Evolutionary conservation across 805 yeast species (phyloP).

Genomic region (Wickerhamomyces rabaulensis): DNA sequence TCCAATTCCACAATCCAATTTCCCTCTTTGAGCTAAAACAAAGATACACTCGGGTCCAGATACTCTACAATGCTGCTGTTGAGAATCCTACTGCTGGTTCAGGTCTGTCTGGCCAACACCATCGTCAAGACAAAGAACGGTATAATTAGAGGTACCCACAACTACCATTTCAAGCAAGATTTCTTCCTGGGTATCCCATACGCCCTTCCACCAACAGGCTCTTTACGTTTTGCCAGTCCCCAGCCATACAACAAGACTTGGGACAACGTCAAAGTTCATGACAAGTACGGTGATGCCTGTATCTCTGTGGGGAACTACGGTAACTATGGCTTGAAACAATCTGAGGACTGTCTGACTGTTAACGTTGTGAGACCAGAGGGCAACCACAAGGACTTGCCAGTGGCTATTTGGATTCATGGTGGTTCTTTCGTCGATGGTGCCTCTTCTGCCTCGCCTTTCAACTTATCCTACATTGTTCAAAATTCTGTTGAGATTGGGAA

Average conservation of each 20-base stretch:
- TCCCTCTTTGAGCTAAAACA: no score
- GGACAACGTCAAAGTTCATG: conserved; percentile 13
- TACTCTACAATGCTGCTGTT: background rate
- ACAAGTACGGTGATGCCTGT: conserved; percentile 23
- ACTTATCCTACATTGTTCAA: conserved; percentile 15
- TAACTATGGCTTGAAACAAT: conserved; percentile 7
- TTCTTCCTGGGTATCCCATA: conserved; percentile 23
- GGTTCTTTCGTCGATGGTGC: conserved; percentile 30
- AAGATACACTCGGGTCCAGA: no score
- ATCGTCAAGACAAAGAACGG: conserved; percentile 7
- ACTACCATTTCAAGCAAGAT: conserved; percentile 13
- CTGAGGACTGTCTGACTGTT: conserved; percentile 27
- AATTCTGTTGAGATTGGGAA: conserved; percentile 15
- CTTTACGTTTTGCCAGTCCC: conserved; percentile 22
- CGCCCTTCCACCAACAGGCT: conserved; percentile 25
- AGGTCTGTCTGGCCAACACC: background rate
- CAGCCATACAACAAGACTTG: conserved; percentile 13
- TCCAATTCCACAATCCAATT: no score
- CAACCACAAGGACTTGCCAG: conserved; percentile 21
- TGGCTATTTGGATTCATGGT: conserved; percentile 32
- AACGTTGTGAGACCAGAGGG: conserved; percentile 24
- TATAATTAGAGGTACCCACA: conserved; percentile 8
- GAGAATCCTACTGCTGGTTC: background rate
- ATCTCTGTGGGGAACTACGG: conserved; percentile 8
- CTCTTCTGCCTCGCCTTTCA: conserved; percentile 10